Base-by-base conservation (phyloP, 257 asterid species). In the Nicotiana attenuata region DNA sequence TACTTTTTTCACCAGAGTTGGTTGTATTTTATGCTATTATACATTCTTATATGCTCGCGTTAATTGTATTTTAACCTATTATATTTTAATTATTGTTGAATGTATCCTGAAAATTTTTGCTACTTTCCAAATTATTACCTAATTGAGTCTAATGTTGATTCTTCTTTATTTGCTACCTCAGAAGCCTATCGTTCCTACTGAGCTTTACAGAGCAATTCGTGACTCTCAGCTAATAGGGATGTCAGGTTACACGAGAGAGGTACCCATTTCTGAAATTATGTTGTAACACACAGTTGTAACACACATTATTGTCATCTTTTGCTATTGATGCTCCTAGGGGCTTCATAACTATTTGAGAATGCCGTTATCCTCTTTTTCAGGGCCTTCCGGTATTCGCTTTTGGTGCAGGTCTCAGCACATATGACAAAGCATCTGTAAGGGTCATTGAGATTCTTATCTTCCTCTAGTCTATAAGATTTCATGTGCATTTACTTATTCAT, bases 201-300 rank as follows among this genome's bases (percentile, higher is more conserved):
- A 90, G 61, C 87, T 79, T n/a, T 92, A 91, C 88, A 78, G 92
- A 85, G 91, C 81, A 8, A 91, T 90, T 82, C 95, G 97, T 53
- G 92, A 89, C 84, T 78, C 97, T 6, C 97, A 92, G 85, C 97
- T 90, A 81, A 86, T 91, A 80, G 95, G 97, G 60, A 47, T 91
- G 83, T 87, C 95, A 11, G 97, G 97, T 83, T 92, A 91, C 91
- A 76, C 97, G 11, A 80, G 84, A 73, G 97, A 92, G 91, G 97
- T 92, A 84, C 55, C 28, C 61, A 57, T 68, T 78, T 10, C 47
- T 71, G 41, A 63, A 79, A 15, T 63, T 45, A 24, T 11, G 52
- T 38, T 19, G 53, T 79, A n/a, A 22, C 68, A 38, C 31, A 41
- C 41, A 41, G 52, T 38, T 19, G 53, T 79, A n/a, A 22, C 68